Conservation (phyloP, 2,329 filamentous ascomycete genomes). For the Colletotrichum scovillei region DNA sequence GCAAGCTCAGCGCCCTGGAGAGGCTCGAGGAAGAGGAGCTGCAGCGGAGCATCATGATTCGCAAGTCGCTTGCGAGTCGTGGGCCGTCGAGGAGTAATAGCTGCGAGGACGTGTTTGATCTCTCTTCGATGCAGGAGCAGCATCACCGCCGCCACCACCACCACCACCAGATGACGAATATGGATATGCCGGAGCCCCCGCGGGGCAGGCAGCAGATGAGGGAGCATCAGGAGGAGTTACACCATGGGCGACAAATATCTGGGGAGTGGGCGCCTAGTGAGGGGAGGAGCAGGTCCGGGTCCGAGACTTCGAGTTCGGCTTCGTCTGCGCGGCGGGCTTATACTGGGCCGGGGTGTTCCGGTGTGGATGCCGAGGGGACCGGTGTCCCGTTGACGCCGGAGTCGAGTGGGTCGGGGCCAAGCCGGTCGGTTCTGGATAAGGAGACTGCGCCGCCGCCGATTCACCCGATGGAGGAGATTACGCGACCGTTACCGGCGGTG, state of each 20-base stretch:
- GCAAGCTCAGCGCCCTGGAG: slow-evolving; percentile 42
- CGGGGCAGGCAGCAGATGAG: neutral
- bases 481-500: neutral
- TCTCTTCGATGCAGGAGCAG: neutral
- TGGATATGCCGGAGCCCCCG: neutral
- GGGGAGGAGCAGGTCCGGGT: slow-evolving; percentile 13
- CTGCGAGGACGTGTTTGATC: neutral
- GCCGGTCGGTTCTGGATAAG: slow-evolving; percentile 5
- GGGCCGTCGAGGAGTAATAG: slow-evolving; percentile 17
- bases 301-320: neutral
- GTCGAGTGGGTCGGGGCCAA: slow-evolving; percentile 22
- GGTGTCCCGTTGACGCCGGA: slow-evolving; percentile 14
- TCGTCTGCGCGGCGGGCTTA: neutral
- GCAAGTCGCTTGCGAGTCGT: slow-evolving; percentile 51
- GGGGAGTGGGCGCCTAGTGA: neutral
- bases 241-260: neutral
- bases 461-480: neutral
- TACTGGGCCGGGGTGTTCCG: slow-evolving; percentile 13
- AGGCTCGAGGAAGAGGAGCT: slow-evolving; percentile 48
- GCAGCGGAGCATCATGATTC: slow-evolving; percentile 54
- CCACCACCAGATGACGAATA: no score
- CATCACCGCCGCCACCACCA: neutral
- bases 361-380: slow-evolving; percentile 15
- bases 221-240: slow-evolving; percentile 6
- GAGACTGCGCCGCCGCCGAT: slow-evolving; percentile 1